These are phyloP conservation scores for Phytophthora sp. DNA, from an alignment of 352 stramenopile species.

Conservation along the genomic window DNA sequence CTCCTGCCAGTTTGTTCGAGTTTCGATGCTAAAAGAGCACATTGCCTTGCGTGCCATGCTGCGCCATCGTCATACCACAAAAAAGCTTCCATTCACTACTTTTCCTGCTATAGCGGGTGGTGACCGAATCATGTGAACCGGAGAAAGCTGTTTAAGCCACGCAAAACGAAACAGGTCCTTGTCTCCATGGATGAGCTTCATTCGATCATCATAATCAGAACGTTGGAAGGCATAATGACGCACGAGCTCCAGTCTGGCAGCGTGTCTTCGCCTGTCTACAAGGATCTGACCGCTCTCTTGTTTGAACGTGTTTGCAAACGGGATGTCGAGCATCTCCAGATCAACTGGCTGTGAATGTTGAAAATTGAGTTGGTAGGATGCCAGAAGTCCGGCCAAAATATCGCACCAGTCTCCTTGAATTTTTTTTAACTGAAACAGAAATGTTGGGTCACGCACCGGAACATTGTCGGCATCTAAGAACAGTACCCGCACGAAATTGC, in stretches of 20 bases:
- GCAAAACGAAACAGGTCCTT: slow-evolving; percentile 63
- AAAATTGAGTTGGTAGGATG: slow-evolving; percentile 61
- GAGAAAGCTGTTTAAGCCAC: slow-evolving; percentile 49
- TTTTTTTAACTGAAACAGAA: slow-evolving; percentile 43
- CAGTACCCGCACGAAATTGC: slow-evolving; percentile 42
- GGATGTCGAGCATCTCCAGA: slow-evolving; percentile 53
- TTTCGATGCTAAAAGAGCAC: slow-evolving; percentile 62
- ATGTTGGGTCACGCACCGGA: slow-evolving; percentile 47
- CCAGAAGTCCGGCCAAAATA: slow-evolving; percentile 79
- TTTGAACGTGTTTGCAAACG: slow-evolving; percentile 64
- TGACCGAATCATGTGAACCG: slow-evolving; percentile 46
- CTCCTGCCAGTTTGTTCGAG: slow-evolving; percentile 37
- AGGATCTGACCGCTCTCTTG: slow-evolving; percentile 66
- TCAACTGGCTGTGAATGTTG: slow-evolving; percentile 52
- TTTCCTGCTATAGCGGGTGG: slow-evolving; percentile 43
- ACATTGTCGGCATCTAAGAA: slow-evolving; percentile 66
- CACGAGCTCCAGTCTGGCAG: slow-evolving; percentile 31
- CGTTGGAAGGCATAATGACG: slow-evolving; percentile 43
- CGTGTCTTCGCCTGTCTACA: slow-evolving; percentile 37
- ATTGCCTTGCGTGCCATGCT: slow-evolving; percentile 36
- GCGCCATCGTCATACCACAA: slow-evolving; percentile 56
- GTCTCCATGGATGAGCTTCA: slow-evolving; percentile 51
- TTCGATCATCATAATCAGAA: slow-evolving; percentile 26
- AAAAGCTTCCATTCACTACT: slow-evolving; percentile 38
- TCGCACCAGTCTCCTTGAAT: slow-evolving; percentile 43